Conservation (phyloP, 495 filamentous ascomycete species). For the Penicilliopsis zonata region DNA sequence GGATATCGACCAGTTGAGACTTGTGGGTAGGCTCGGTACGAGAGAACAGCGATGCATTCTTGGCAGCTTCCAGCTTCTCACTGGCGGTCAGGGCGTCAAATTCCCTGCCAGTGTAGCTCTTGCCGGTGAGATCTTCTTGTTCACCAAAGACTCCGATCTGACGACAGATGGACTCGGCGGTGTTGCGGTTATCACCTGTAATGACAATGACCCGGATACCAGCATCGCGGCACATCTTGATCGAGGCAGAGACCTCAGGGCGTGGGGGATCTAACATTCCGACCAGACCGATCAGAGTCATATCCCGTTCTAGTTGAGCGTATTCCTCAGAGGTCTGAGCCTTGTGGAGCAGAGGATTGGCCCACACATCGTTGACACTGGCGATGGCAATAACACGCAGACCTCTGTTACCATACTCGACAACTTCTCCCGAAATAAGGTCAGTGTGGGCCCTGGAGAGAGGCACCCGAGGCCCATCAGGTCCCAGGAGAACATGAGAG, state of each 20-base stretch:
- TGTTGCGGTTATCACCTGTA: conserved; percentile 95
- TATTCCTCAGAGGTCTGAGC: conserved; percentile 82
- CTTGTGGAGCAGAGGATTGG: conserved; percentile 53
- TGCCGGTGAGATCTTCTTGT: conserved; percentile 73
- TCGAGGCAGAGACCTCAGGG: conserved; percentile 79
- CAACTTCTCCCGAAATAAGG: conserved; percentile 63
- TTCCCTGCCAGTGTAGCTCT: conserved; percentile 90
- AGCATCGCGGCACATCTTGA: conserved; percentile 78
- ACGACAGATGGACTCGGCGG: conserved; percentile 93
- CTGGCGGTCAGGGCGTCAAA: conserved; percentile 75
- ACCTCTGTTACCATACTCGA: conserved; percentile 82
- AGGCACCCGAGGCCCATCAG: conserved; percentile 59
- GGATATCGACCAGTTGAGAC: conserved; percentile 87
- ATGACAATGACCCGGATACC: conserved; percentile 97
- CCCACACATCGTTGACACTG: conserved; percentile 56
- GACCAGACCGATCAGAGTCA: conserved; percentile 88
- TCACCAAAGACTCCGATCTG: conserved; percentile 88
- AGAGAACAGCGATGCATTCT: conserved; percentile 87
- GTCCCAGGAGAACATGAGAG: conserved; percentile 61
- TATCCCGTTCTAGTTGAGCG: conserved; percentile 72
- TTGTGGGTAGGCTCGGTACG: conserved; percentile 94
- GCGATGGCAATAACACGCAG: conserved; percentile 94
- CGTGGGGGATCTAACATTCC: conserved; percentile 97
- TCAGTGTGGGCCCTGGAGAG: conserved; percentile 53
- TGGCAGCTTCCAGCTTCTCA: conserved; percentile 74